Evolutionary conservation across 306 rosid species (phyloP), one percentile per base, ranked within the genome.

Genomic region (Calophaca sinica): DNA sequence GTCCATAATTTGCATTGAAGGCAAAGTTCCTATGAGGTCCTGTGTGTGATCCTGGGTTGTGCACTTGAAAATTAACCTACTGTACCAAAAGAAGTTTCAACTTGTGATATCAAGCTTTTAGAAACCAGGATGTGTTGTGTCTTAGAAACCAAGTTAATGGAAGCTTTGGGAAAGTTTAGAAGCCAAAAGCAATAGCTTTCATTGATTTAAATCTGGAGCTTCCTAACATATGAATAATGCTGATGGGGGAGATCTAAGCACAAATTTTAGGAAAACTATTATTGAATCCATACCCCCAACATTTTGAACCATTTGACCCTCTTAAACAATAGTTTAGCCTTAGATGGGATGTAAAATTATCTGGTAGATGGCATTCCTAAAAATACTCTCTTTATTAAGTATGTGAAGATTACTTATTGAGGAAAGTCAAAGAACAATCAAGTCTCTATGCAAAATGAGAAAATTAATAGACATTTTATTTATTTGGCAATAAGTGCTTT

Each of bases 391-490:
- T 9, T 59, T 38, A 12, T 36, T 45, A 45, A 26, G 41, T 38
- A 28, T 70, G 72, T 31, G 77, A 41, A 36, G 57, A 51, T 70
- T 38, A 71, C 10, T 62, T 65, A 29, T 44, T 8, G 29, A 39
- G 6, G 44, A 46, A 31, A 32, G 41, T 52, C 7, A 51, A 39
- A 62, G 29, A 13, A 50, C 62, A 31, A 49, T 44, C 11, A 60
- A 26, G 68, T 31, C 41, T 26, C 33, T 54, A 44, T 72, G 68
- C 46, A 44, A 28, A 32, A 13, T 53, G 62, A 9, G 14, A 72
- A 20, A 66, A 62, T 48, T 6, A 65, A 5, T 6, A 55, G 41
- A 13, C 79, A 64, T 66, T 31, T 15, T 66, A 13, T 74, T 74
- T 42, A 12, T 50, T 6, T 39, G 45, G 41, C 48, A 74, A 9